phyloP scores from a whole-genome alignment of 2,329 filamentous ascomycete species.

The Pezicula radicicola region DNA sequence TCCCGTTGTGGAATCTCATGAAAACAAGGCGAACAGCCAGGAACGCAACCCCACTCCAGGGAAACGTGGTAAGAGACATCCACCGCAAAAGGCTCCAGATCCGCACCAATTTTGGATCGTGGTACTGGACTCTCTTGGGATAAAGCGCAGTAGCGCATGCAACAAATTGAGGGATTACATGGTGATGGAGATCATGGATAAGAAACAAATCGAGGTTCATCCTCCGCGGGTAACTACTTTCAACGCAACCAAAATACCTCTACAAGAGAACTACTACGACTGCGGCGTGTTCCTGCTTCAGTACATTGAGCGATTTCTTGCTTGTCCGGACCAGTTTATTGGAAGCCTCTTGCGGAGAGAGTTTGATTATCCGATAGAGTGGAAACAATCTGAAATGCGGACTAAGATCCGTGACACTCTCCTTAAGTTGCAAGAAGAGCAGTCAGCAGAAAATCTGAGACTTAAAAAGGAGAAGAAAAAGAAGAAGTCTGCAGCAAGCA shows the following conservation, averaged over 20 bases:
- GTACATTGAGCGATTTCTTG: constrained; percentile 80
- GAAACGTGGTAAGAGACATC: constrained; percentile 31
- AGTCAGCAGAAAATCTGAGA: constrained; percentile 26
- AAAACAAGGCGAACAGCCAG: not conserved
- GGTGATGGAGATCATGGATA: constrained; percentile 63
- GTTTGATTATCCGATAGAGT: constrained; percentile 49
- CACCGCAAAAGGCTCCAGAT: constrained; percentile 38
- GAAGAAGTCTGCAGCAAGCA: not conserved
- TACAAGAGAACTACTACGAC: constrained; percentile 81
- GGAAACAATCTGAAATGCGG: constrained; percentile 57
- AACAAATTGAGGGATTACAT: constrained; percentile 74
- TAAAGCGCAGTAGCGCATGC: constrained; percentile 60
- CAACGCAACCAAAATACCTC: constrained; percentile 72
- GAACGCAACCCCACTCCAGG: constrained; percentile 17
- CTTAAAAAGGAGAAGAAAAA: not conserved
- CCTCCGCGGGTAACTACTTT: constrained; percentile 42
- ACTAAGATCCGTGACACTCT: constrained; percentile 63
- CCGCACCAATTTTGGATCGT: constrained; percentile 67
- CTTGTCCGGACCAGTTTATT: constrained; percentile 69
- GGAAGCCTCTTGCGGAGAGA: constrained; percentile 58
- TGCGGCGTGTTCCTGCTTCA: constrained; percentile 85
- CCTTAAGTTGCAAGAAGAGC: constrained; percentile 57
- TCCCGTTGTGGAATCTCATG: not conserved
- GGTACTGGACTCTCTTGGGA: constrained; percentile 82
- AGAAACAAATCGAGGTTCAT: constrained; percentile 40